A percentile compares a stretch with the other conserved stretches of the same genome.
These are phyloP conservation scores for Pichia manshurica DNA, from an alignment of 805 yeast species.

Conservation along the genomic window DNA sequence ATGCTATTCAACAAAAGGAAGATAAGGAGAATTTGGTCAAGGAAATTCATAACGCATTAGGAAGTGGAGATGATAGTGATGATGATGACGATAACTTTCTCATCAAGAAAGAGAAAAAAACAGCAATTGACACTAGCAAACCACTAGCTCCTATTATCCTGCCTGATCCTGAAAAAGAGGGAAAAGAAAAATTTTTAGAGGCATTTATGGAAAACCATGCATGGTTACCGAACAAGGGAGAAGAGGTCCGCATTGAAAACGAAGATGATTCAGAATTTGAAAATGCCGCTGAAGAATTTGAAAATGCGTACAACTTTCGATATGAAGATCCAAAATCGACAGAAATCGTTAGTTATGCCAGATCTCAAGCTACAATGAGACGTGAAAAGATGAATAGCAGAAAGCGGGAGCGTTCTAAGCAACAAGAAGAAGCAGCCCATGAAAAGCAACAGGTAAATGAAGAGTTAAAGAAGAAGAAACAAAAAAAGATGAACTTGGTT, in stretches of 20 bases:
- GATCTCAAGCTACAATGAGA: slow-evolving; percentile 88
- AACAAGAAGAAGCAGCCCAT: slow-evolving; percentile 46
- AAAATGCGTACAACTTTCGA: slow-evolving; percentile 89
- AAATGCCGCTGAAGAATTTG: slow-evolving; percentile 85
- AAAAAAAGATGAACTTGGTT: slow-evolving; percentile 68
- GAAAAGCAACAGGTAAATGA: slow-evolving; percentile 52
- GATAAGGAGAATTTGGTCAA: slow-evolving; percentile 67
- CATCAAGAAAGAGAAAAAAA: slow-evolving; percentile 48
- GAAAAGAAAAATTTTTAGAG: slow-evolving; percentile 57
- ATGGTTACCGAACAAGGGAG: slow-evolving; percentile 79
- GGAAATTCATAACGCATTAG: slow-evolving; percentile 70
- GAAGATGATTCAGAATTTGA: slow-evolving; percentile 86
- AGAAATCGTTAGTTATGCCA: slow-evolving; percentile 90
- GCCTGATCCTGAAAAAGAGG: slow-evolving; percentile 64
- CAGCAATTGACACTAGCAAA: slow-evolving; percentile 20
- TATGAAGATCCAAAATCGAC: slow-evolving; percentile 89
- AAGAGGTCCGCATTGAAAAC: slow-evolving; percentile 35
- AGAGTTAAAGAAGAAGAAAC: slow-evolving; percentile 64
- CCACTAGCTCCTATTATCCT: slow-evolving; percentile 32
- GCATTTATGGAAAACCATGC: slow-evolving; percentile 74
- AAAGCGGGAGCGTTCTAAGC: slow-evolving; percentile 74
- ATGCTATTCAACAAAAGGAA: slow-evolving; percentile 66
- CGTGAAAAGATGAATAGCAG: slow-evolving; percentile 69
- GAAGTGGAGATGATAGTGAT: slow-evolving; percentile 41
- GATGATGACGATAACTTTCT: slow-evolving; percentile 45